Conservation (phyloP, 2,329 filamentous ascomycete genomes). For the Chalaropsis ovoidea region DNA sequence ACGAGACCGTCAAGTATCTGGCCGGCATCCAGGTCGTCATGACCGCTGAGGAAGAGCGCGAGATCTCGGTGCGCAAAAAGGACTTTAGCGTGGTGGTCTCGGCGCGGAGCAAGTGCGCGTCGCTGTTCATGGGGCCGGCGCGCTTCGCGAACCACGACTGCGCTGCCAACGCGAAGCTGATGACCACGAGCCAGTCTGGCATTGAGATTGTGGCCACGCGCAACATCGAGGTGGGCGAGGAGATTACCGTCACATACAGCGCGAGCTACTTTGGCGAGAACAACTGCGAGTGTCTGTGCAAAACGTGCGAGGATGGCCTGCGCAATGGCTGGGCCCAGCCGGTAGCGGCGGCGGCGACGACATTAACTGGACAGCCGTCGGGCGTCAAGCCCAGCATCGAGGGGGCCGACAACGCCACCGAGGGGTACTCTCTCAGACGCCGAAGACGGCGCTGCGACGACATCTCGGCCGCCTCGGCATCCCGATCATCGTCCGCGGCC, state of each 20-base stretch:
- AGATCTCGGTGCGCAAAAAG: conserved; percentile 69
- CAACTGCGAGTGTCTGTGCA: conserved; percentile 90
- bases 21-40: conserved; percentile 86
- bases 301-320: conserved; percentile 65
- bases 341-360: conserved; percentile 35
- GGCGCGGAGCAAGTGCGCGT: conserved; percentile 79
- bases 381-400: conserved; percentile 45
- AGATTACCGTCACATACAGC: conserved; percentile 93
- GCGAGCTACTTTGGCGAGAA: conserved; percentile 92
- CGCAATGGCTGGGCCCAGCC: conserved; percentile 72
- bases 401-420: conserved; percentile 34
- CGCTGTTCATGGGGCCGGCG: conserved; percentile 86
- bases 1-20: conserved; percentile 82
- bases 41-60: conserved; percentile 79
- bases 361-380: neutral
- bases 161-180: conserved; percentile 77
- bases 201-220: conserved; percentile 83
- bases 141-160: conserved; percentile 98
- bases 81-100: conserved; percentile 97
- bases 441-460: conserved; percentile 42
- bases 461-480: conserved; percentile 35
- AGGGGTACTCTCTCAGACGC: conserved; percentile 48
- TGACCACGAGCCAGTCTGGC: conserved; percentile 71
- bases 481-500: conserved; percentile 44
- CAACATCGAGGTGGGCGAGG: conserved; percentile 76